These are phyloP conservation scores for Colletotrichum filicis DNA, from an alignment of 2,329 filamentous ascomycete species.

Conservation along the genomic window DNA sequence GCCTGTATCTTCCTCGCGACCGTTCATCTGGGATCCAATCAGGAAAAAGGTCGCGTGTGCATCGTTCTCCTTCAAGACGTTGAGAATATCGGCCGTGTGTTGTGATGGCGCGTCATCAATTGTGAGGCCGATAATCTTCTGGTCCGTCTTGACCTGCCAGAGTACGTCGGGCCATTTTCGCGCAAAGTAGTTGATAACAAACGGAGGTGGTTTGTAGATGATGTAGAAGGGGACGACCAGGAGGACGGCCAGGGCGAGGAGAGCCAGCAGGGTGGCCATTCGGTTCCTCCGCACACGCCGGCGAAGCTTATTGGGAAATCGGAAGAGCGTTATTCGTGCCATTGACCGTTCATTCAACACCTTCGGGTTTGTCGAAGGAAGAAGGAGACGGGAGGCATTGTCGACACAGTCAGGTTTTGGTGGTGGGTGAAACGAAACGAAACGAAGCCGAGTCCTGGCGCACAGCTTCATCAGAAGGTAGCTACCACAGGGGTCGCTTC, in stretches of 20 bases:
- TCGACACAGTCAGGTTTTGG: not conserved
- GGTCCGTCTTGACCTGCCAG: slow-evolving; percentile 70
- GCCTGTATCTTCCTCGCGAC: slow-evolving; percentile 63
- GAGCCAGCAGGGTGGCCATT: slow-evolving; percentile 63
- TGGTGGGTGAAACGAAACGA: slow-evolving; percentile 17
- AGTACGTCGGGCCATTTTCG: slow-evolving; percentile 81
- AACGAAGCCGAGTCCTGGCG: slow-evolving; percentile 14
- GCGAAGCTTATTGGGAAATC: slow-evolving; percentile 66
- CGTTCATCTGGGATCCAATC: slow-evolving; percentile 80
- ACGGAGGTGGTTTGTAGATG: slow-evolving; percentile 80
- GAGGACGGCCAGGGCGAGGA: slow-evolving; percentile 50
- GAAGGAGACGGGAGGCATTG: not conserved
- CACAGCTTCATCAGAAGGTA: slow-evolving; percentile 19
- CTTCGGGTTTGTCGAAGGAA: slow-evolving; percentile 15
- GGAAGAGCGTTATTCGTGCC: slow-evolving; percentile 58
- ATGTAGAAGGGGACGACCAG: slow-evolving; percentile 52
- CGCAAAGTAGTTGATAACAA: slow-evolving; percentile 77
- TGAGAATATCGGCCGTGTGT: slow-evolving; percentile 76
- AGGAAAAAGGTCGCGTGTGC: slow-evolving; percentile 89
- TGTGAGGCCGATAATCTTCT: slow-evolving; percentile 81
- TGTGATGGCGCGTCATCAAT: slow-evolving; percentile 87
- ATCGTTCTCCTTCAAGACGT: slow-evolving; percentile 71
- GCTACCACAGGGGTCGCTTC: slow-evolving; percentile 18
- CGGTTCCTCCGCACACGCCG: slow-evolving; percentile 68
- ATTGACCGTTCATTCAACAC: slow-evolving; percentile 26